Evolutionary conservation across 108 stramenopile genomes (phyloP), one percentile per base, ranked within the genome.

Genomic region (Fragilaria radians): DNA sequence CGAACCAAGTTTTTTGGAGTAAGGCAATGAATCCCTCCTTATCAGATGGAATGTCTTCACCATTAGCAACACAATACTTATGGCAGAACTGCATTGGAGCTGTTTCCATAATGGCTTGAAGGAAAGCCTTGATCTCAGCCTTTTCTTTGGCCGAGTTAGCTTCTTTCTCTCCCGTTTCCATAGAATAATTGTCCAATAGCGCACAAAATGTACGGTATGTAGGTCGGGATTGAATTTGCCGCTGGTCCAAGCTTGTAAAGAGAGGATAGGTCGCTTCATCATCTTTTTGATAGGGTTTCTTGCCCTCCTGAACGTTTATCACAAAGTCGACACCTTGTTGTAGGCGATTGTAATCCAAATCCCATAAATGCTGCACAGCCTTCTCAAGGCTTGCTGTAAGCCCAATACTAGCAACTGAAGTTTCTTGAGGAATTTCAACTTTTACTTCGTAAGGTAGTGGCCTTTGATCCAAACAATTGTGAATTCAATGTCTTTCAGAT

Each of bases 31-130:
- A 94, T 26, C 45, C 89, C 17, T 54, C 47, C 33, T 55, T 46
- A 42, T 63, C 64, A 4, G 65, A 59, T 9, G 90, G 83, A n/a
- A 93, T 70, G 32, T 70, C 66, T 2, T 72, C 59, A 3, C 79
- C 68, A 7, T 68, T 55, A n/a, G 65, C 73, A 5, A 57, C 17
- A 52, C 83, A 77, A 63, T 93, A 94, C 30, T 75, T 51, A 65
- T 94, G 91, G 7, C 83, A 85, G 63, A 91, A 96, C 48, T 91
- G 90, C 93, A 96, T 94, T 30, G 87, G 83, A 5, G 70, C 82
- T 5, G 93, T 94, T 55, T 88, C 67, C 82, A 91, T 89, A 31
- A 86, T 62, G 32, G 77, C 84, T 21, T 78, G 57, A 29, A 94
- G 59, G 57, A 94, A 96, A 1, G 21, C 59, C 31, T 34, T 27